Evolutionary conservation across 2,329 filamentous ascomycete species (phyloP).

Genomic region (Fusarium sp.): DNA sequence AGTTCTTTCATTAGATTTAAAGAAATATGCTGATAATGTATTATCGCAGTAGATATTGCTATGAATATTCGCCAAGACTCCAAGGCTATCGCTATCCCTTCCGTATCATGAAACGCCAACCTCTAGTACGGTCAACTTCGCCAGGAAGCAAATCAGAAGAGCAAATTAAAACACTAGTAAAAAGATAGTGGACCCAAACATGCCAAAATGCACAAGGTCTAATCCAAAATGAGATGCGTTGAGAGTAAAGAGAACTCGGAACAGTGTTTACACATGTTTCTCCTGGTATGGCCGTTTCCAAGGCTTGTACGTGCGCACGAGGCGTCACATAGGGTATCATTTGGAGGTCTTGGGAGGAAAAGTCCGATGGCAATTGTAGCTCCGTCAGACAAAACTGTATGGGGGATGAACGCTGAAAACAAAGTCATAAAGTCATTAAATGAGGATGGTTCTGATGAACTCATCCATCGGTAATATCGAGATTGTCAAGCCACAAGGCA

Average conservation of each 20-base stretch:
- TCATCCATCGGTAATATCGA: conserved; percentile 50
- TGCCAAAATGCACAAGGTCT: conserved; percentile 20
- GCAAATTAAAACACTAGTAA: not conserved
- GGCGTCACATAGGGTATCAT: conserved; percentile 42
- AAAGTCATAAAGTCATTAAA: conserved; percentile 36
- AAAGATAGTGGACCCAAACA: conserved; percentile 2
- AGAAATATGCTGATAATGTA: conserved; percentile 7
- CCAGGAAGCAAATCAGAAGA: conserved; percentile 30
- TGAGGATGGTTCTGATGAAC: conserved; percentile 1
- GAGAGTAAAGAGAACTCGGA: conserved; percentile 13
- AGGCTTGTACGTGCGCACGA: conserved; percentile 28
- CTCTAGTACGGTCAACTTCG: conserved; percentile 31
- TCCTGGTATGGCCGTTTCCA: conserved; percentile 22
- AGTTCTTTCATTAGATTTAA: not conserved
- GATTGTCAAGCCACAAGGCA: conserved; percentile 60
- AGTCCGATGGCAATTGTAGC: conserved; percentile 31
- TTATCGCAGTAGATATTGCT: conserved; percentile 22
- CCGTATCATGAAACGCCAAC: conserved; percentile 35
- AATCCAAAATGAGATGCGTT: not conserved
- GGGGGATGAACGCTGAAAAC: conserved; percentile 17
- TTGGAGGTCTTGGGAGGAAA: conserved; percentile 36
- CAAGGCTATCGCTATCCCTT: conserved; percentile 22
- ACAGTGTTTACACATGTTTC: conserved; percentile 17
- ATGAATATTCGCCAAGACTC: conserved; percentile 30
- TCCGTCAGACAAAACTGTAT: conserved; percentile 21